Conservation (phyloP, 495 filamentous ascomycete species). For the Daldinia decipiens region DNA sequence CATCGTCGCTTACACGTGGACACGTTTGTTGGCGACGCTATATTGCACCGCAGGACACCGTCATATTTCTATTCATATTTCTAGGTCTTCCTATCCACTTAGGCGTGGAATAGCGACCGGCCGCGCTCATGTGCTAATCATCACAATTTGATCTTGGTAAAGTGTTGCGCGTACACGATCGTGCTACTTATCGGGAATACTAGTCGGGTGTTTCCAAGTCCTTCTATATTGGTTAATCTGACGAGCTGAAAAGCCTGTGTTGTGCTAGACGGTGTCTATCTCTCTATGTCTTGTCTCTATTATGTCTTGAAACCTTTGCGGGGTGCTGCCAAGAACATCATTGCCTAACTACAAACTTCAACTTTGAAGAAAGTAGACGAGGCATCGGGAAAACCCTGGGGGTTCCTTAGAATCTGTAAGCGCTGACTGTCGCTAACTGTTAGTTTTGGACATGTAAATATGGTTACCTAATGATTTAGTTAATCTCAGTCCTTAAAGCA, state of each 20-base stretch:
- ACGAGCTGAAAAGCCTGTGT: background rate
- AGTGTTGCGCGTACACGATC: slow-evolving; percentile 26
- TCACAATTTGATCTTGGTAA: slow-evolving; percentile 28
- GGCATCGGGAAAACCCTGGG: background rate
- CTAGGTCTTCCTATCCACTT: slow-evolving; percentile 27
- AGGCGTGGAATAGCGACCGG: slow-evolving; percentile 25
- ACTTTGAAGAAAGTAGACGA: background rate
- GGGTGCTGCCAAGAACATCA: background rate
- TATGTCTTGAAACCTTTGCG: background rate
- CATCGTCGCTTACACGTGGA: slow-evolving; percentile 37
- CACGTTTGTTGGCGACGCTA: slow-evolving; percentile 20
- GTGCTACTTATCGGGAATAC: slow-evolving; percentile 34
- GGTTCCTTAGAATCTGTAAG: background rate
- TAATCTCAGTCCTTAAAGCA: background rate
- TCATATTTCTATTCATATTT: slow-evolving; percentile 9
- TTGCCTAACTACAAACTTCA: background rate
- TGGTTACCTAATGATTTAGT: background rate
- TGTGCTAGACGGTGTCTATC: background rate
- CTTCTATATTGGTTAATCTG: slow-evolving; percentile 42
- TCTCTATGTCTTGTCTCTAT: background rate
- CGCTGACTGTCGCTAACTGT: background rate
- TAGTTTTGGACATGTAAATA: background rate
- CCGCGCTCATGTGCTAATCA: slow-evolving; percentile 11
- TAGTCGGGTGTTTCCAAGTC: slow-evolving; percentile 28
- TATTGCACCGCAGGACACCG: slow-evolving; percentile 31